Base-by-base conservation (phyloP, 371 early-diverging fungal species). In the Apophysomyces trapeziformis region DNA sequence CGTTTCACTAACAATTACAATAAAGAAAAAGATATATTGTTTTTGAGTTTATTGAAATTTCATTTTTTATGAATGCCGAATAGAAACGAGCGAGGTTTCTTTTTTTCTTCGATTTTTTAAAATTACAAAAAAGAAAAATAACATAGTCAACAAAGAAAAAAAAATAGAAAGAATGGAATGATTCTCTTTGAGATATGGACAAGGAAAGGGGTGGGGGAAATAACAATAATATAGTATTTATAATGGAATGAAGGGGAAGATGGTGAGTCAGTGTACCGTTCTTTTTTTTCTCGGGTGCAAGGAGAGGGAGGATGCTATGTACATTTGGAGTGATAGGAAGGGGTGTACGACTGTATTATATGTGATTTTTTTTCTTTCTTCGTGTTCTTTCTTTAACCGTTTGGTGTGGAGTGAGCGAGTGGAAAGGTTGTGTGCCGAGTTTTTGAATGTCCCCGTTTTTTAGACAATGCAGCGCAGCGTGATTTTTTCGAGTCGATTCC, bases 391-490 rank as follows among this genome's bases (percentile, higher is more conserved):
- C 32, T 26, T 26, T 26, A 26, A 26, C 2, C 32, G 32, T 26
- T 26, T 26, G 32, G 32, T 0, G 32, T 26, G 32, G 32, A 26
- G 32, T 26, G 32, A 26, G 32, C 13, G 41, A 50, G 16, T 26
- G 54, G 21, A 26, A 50, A 26, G 54, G 54, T 50, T 50, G 35
- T 50, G 35, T 50, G 9, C 9, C 4, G 21, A 7, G 54, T 18
- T 9, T 9, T 4, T 50, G 54, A 8, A 21, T 21, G 35, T 50
- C 21, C 2, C 16, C 54, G 11, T 7, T 67, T 65, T 26, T 65
- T 65, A 72, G 38, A 68, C 38, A 43, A 73, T 71, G 63, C 77
- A 77, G 36, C 70, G 73, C 18, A 77, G 56, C 35, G 77, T 73
- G 26, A 77, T 71, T 38, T 73, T 73, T 58, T 77, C 74, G 9